Percentiles rank a stretch among this genome's conserved stretches.
phyloP scores from a whole-genome alignment of 2,329 filamentous ascomycete genomes.

The Fusarium chuoi region DNA sequence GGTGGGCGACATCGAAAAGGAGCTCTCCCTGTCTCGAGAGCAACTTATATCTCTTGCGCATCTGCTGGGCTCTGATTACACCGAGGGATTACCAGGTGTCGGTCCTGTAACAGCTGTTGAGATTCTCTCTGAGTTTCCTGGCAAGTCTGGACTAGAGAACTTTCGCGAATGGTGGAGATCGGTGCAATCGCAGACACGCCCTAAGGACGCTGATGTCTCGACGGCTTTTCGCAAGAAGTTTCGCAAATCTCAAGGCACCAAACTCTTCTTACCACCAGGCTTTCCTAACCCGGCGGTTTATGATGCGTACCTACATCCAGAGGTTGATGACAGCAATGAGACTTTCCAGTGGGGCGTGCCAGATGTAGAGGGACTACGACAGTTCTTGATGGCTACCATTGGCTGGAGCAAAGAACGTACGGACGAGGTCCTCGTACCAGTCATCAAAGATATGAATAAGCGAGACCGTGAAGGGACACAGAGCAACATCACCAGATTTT shows the following conservation, averaged over 20 bases:
- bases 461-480: slow-evolving; percentile 91
- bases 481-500: slow-evolving; percentile 94
- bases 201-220: slow-evolving; percentile 68
- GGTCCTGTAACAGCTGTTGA: slow-evolving; percentile 95
- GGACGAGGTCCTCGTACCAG: slow-evolving; percentile 94
- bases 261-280: slow-evolving; percentile 82
- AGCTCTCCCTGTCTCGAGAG: slow-evolving; percentile 85
- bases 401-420: slow-evolving; percentile 93
- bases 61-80: slow-evolving; percentile 93
- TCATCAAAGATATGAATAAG: slow-evolving; percentile 94
- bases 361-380: slow-evolving; percentile 84
- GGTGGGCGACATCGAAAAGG: slow-evolving; percentile 82
- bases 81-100: slow-evolving; percentile 88
- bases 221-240: slow-evolving; percentile 86
- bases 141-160: slow-evolving; percentile 67
- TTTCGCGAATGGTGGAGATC: slow-evolving; percentile 91
- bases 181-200: slow-evolving; percentile 75
- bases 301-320: slow-evolving; percentile 84
- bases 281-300: slow-evolving; percentile 85
- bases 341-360: slow-evolving; percentile 96
- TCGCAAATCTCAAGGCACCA: slow-evolving; percentile 78
- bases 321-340: slow-evolving; percentile 83
- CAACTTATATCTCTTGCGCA: slow-evolving; percentile 92
- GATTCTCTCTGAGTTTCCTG: slow-evolving; percentile 88
- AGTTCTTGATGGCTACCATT: slow-evolving; percentile 90